Evolutionary conservation across 2,329 filamentous ascomycete genomes (phyloP).

Genomic region (Penicillium griseofulvum): DNA sequence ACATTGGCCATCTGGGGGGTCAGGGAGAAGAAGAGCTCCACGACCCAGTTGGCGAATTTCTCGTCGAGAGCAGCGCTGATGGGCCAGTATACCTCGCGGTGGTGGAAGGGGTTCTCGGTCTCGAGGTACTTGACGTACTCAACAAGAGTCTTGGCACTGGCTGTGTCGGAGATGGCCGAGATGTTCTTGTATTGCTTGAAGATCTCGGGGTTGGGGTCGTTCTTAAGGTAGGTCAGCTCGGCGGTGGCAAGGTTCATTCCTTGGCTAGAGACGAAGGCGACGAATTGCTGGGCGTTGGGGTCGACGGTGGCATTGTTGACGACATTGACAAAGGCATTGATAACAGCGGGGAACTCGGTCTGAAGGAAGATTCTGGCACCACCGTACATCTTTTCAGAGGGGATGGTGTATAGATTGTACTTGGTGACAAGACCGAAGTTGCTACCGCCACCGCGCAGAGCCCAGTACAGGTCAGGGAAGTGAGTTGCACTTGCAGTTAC

Average conservation of each 20-base stretch:
- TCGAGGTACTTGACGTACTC: constrained; percentile 39
- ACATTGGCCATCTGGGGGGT: constrained; percentile 19
- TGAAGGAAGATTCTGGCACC: constrained; percentile 32
- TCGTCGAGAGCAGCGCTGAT: constrained; percentile 31
- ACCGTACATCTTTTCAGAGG: constrained; percentile 41
- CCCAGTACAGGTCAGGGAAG: constrained; percentile 42
- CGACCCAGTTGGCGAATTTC: constrained; percentile 26
- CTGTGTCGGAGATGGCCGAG: constrained; percentile 29
- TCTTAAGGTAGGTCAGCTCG: constrained; percentile 40
- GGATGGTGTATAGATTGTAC: constrained; percentile 42
- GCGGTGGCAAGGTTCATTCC: constrained; percentile 30
- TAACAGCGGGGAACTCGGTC: constrained; percentile 28
- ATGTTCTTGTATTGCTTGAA: constrained; percentile 40
- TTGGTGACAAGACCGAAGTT: constrained; percentile 42
- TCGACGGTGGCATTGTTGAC: constrained; percentile 32
- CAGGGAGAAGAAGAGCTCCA: constrained; percentile 25
- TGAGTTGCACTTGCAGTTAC: constrained; percentile 31
- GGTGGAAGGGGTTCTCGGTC: constrained; percentile 31
- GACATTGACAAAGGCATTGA: constrained; percentile 35
- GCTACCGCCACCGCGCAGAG: constrained; percentile 42
- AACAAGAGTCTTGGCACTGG: constrained; percentile 27
- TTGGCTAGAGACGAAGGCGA: constrained; percentile 30
- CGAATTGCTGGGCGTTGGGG: constrained; percentile 35
- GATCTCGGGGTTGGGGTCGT: constrained; percentile 36
- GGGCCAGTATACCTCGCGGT: constrained; percentile 36